These are phyloP conservation scores for Aspergillus ochraceus DNA, from an alignment of 2,329 filamentous ascomycete genomes.

Conservation along the genomic window DNA sequence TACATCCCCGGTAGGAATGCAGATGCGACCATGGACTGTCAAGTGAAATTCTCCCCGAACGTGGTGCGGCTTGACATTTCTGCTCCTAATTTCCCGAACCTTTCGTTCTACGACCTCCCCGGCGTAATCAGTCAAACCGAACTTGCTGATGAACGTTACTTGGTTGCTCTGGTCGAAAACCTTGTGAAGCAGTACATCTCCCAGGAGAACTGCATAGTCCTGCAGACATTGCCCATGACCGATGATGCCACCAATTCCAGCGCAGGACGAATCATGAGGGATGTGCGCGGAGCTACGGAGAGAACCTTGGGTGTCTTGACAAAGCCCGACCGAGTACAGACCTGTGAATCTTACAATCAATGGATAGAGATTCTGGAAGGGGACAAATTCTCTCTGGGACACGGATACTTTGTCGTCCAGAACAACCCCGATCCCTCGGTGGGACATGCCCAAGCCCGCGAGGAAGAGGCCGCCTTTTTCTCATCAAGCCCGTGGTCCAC, in stretches of 20 bases:
- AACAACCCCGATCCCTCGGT: constrained; percentile 47
- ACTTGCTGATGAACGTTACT: constrained; percentile 63
- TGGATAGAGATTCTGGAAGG: constrained; percentile 66
- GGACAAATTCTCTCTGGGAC: constrained; percentile 61
- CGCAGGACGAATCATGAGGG: constrained; percentile 64
- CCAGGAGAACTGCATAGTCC: constrained; percentile 69
- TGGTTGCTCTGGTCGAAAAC: constrained; percentile 71
- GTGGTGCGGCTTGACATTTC: constrained; percentile 74
- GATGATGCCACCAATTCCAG: constrained; percentile 74
- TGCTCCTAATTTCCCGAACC: constrained; percentile 66
- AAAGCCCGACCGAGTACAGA: constrained; percentile 73
- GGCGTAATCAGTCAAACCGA: constrained; percentile 74
- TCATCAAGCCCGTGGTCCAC: constrained; percentile 46
- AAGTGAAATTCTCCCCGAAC: constrained; percentile 78
- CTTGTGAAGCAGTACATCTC: constrained; percentile 69
- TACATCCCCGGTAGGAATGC: constrained; percentile 56
- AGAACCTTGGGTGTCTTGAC: constrained; percentile 77
- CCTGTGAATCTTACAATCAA: constrained; percentile 53
- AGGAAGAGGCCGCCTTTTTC: constrained; percentile 55
- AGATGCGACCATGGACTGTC: constrained; percentile 29
- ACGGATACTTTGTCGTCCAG: constrained; percentile 79
- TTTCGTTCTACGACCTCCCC: constrained; percentile 84
- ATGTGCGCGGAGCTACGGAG: constrained; percentile 52
- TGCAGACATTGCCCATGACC: constrained; percentile 77
- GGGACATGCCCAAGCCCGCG: constrained; percentile 49